Evolutionary conservation across 2,329 filamentous ascomycete genomes (phyloP).

Genomic region (Ceratocystis ficicola): DNA sequence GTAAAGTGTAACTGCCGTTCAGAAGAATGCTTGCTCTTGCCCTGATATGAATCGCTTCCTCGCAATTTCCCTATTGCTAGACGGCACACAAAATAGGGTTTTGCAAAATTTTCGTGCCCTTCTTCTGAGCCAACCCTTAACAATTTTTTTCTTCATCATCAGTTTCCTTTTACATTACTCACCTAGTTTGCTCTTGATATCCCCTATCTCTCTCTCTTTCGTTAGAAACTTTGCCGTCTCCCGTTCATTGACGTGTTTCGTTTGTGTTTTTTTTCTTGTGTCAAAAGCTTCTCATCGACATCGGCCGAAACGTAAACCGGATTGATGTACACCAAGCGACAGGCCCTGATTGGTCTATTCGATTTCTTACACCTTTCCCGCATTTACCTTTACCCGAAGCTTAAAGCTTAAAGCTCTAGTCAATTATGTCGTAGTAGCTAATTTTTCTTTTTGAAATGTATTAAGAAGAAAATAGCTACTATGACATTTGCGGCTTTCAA

Average conservation of each 20-base stretch:
- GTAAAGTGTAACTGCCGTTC: too few relatives aligned
- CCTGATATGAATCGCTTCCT: too few relatives aligned
- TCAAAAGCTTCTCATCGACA: slow-evolving; percentile 20
- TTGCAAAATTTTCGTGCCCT: background rate
- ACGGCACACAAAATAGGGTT: background rate
- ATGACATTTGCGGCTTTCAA: background rate
- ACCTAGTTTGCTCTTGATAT: background rate
- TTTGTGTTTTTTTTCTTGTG: slow-evolving; percentile 12
- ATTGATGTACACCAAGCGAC: slow-evolving; percentile 22
- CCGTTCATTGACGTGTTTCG: background rate
- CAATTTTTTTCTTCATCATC: slow-evolving; percentile 2
- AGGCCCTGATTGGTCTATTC: slow-evolving; percentile 16
- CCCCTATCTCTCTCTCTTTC: background rate
- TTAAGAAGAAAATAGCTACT: background rate
- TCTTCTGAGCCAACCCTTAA: background rate
- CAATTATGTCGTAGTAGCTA: background rate
- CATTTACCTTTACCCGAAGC: background rate
- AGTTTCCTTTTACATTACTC: background rate
- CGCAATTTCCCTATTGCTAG: too few relatives aligned
- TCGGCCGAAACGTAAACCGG: slow-evolving; percentile 20
- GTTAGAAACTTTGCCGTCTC: too few relatives aligned
- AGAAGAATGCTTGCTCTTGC: too few relatives aligned
- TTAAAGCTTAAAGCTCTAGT: slow-evolving; percentile 4
- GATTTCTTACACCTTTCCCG: background rate
- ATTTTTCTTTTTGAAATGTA: background rate